Conservation (phyloP, 179 eudicot species). For the Drosera spatulata region DNA sequence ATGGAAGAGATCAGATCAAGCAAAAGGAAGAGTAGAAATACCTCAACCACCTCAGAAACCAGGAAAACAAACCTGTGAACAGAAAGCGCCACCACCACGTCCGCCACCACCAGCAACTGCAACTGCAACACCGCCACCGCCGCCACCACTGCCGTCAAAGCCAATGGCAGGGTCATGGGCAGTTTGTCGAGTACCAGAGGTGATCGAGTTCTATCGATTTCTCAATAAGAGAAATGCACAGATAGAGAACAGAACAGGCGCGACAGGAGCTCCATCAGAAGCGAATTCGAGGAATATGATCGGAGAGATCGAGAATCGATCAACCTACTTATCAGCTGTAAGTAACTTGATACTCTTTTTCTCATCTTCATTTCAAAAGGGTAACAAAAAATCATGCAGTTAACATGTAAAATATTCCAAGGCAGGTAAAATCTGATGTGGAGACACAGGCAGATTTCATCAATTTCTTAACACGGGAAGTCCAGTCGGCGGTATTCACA, state of each 20-base stretch:
- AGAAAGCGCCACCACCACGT: conserved; percentile 2
- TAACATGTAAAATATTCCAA: neutral
- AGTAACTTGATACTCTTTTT: conserved; percentile 11
- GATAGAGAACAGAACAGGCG: conserved; percentile 23
- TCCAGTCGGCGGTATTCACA: conserved; percentile 44
- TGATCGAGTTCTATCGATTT: conserved; percentile 66
- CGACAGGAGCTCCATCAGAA: conserved; percentile 16
- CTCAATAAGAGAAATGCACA: conserved; percentile 53
- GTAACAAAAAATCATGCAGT: neutral
- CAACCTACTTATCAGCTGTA: conserved; percentile 71
- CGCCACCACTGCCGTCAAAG: conserved; percentile 13
- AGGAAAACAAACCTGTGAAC: neutral
- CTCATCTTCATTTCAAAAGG: no score
- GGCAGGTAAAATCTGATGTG: conserved; percentile 77
- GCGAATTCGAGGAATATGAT: conserved; percentile 60
- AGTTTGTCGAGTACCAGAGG: conserved; percentile 59
- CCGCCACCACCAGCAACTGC: conserved; percentile 15
- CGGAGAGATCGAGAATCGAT: conserved; percentile 84
- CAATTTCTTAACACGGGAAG: conserved; percentile 29
- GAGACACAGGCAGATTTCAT: conserved; percentile 59
- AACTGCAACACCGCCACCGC: conserved; percentile 39
- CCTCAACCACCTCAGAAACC: neutral
- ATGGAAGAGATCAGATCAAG: neutral
- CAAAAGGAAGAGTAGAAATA: neutral
- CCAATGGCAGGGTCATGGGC: conserved; percentile 20